Base-by-base conservation (phyloP, 768 basidiomycete species). In the Rhizopogon vinicolor region DNA sequence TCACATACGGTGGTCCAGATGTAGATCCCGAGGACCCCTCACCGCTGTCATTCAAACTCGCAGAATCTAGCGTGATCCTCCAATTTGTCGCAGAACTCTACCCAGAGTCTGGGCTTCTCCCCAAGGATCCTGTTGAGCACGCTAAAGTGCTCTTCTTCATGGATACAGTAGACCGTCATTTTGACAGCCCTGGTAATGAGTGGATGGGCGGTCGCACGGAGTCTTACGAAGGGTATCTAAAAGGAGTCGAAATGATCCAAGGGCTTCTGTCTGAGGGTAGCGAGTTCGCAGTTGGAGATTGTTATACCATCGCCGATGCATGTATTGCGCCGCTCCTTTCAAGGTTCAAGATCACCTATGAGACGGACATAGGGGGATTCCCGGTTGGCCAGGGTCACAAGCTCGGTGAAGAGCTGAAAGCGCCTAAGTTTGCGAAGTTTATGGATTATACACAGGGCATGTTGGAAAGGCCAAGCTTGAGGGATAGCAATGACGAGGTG, bases 21-120 rank as follows among this genome's bases (percentile, higher is more conserved):
- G 76, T 77, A 7, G 61, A 79, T 25, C 76, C 83, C 0, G 78
- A 80, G 51, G 64, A 75, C 4, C 86, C 87, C 0, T 84, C 84
- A 5, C 74, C 80, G 0, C 78, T 79, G 22, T 83, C 84, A 3
- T 62, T 70, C 53, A 87, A 86, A 67, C 60, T 87, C 61, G 77
- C 83, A 10, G 86, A 88, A 61, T 87, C 85, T 2, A 74, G 77
- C 37, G 75, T 86, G 28, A 78, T 87, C 55, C 72, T 87, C 56
- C 83, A 87, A 64, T 82, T 88, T 68, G 64, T 87, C 53, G 84
- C 82, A 9, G 86, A 87, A 61, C 64, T 86, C 39, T 79, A 72
- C 63, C 77, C 78, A 0, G 60, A 72, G 33, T 73, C 77, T 2
- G 25, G 49, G 33, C 72, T 86, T 49, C 76, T 83, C 8, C 85